Evolutionary conservation across 1,284 basidiomycete genomes (phyloP).

Genomic region (Cryptococcus neoformans): DNA sequence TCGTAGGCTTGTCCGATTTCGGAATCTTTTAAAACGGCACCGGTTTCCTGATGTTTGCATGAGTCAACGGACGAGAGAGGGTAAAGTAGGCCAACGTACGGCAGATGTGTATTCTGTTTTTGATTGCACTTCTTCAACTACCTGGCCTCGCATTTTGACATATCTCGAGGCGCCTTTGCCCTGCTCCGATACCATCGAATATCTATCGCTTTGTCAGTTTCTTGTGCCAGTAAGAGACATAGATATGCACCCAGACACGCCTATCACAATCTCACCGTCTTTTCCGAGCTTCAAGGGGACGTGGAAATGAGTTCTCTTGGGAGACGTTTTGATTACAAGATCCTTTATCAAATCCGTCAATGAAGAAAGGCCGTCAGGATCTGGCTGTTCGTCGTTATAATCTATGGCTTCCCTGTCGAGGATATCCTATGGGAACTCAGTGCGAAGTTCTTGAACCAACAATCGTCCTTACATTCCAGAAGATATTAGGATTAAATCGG

Average conservation of each 20-base stretch:
- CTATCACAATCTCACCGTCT: slow-evolving; percentile 71
- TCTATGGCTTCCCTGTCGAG: slow-evolving; percentile 53
- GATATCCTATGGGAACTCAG: slow-evolving; percentile 49
- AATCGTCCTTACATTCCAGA: slow-evolving; percentile 70
- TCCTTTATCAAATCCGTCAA: slow-evolving; percentile 52
- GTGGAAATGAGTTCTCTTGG: slow-evolving; percentile 83
- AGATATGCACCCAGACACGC: slow-evolving; percentile 74
- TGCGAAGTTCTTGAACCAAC: background rate
- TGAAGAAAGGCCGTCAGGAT: slow-evolving; percentile 65
- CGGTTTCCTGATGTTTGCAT: slow-evolving; percentile 37
- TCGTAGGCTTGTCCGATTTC: slow-evolving; percentile 45
- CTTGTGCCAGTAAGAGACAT: background rate
- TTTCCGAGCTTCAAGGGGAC: slow-evolving; percentile 73
- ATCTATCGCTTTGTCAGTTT: slow-evolving; percentile 54
- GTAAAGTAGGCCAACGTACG: slow-evolving; percentile 50
- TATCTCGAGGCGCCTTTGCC: slow-evolving; percentile 74
- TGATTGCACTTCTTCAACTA: slow-evolving; percentile 67
- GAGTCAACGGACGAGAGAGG: background rate
- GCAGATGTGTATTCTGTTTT: slow-evolving; percentile 74
- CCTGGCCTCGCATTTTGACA: slow-evolving; percentile 72
- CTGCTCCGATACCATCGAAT: slow-evolving; percentile 80
- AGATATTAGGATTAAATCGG: slow-evolving; percentile 69
- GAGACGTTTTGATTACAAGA: slow-evolving; percentile 78
- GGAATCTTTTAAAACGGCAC: slow-evolving; percentile 32
- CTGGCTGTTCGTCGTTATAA: slow-evolving; percentile 50